These are phyloP conservation scores for Pseudocohnilembus persalinus DNA, from an alignment of 169 alveolate genomes.

Conservation along the genomic window DNA sequence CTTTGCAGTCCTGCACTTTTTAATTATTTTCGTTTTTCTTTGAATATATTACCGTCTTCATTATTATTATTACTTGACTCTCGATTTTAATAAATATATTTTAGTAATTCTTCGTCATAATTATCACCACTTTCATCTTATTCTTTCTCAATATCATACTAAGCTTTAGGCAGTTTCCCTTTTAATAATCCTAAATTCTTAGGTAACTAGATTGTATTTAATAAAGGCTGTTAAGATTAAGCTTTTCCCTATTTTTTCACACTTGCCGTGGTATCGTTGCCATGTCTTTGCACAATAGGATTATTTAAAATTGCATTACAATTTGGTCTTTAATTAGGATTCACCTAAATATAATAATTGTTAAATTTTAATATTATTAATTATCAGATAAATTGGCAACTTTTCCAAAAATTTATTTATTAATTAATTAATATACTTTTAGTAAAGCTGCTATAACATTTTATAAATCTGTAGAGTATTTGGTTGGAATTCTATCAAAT, in stretches of 20 bases:
- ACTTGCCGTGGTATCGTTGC: neutral
- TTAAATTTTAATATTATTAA: neutral
- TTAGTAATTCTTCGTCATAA: constrained; percentile 3
- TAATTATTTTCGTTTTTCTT: neutral
- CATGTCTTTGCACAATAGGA: constrained; percentile 32
- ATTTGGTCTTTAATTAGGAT: constrained; percentile 64
- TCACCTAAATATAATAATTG: constrained; percentile 35
- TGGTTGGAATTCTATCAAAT: constrained; percentile 48
- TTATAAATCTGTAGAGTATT: constrained; percentile 57
- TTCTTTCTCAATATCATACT: constrained; percentile 24
- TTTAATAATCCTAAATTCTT: constrained; percentile 35
- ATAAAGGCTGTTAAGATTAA: constrained; percentile 26
- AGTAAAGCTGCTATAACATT: constrained; percentile 51
- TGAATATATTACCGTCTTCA: neutral
- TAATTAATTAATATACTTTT: constrained; percentile 38
- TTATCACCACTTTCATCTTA: constrained; percentile 15
- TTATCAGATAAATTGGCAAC: neutral
- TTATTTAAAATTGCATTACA: constrained; percentile 50
- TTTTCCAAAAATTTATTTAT: too few relatives aligned
- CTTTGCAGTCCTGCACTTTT: neutral
- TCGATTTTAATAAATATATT: neutral
- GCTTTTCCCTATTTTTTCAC: neutral
- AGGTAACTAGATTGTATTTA: constrained; percentile 57
- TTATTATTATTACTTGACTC: neutral
- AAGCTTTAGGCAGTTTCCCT: constrained; percentile 54